Conservation (phyloP, 2,329 filamentous ascomycete species). For the Mycosphaerella sp. region DNA sequence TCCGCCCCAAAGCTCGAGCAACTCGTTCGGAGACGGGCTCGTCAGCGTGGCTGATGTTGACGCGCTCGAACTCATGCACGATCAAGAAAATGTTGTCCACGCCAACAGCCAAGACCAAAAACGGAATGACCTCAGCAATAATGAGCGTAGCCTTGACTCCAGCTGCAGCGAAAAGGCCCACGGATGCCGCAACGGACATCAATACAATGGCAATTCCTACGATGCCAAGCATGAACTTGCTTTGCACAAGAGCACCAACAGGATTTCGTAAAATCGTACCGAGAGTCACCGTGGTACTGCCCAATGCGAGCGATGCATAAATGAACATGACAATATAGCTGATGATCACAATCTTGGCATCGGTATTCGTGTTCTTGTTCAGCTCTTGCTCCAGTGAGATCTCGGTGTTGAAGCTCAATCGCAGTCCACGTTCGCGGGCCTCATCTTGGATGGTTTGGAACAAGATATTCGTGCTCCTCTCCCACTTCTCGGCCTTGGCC, state of each 20-base stretch:
- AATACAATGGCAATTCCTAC: constrained; percentile 91
- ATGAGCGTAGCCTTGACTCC: constrained; percentile 94
- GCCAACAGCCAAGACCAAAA: constrained; percentile 90
- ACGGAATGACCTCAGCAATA: constrained; percentile 97
- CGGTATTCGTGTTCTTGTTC: constrained; percentile 97
- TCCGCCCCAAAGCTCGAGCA: constrained; percentile 81
- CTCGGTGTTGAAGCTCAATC: constrained; percentile 91
- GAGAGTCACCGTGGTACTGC: constrained; percentile 74
- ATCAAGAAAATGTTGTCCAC: constrained; percentile 99
- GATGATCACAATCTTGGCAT: constrained; percentile 91
- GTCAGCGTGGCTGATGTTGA: constrained; percentile 87
- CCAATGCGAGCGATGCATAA: constrained; percentile 87
- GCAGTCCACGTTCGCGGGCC: constrained; percentile 67
- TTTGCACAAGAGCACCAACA: constrained; percentile 79
- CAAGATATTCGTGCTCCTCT: constrained; percentile 66
- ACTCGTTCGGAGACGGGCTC: constrained; percentile 80
- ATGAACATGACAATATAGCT: constrained; percentile 99
- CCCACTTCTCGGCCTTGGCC: constrained; percentile 78
- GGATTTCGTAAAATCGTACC: constrained; percentile 75
- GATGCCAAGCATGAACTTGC: constrained; percentile 93
- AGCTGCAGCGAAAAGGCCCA: constrained; percentile 86
- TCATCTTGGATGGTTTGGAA: constrained; percentile 75
- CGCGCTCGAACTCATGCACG: constrained; percentile 93
- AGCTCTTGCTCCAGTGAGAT: constrained; percentile 91
- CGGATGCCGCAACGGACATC: constrained; percentile 94